phyloP scores from a whole-genome alignment of 2,329 filamentous ascomycete genomes.

The Cercospora janseana region DNA sequence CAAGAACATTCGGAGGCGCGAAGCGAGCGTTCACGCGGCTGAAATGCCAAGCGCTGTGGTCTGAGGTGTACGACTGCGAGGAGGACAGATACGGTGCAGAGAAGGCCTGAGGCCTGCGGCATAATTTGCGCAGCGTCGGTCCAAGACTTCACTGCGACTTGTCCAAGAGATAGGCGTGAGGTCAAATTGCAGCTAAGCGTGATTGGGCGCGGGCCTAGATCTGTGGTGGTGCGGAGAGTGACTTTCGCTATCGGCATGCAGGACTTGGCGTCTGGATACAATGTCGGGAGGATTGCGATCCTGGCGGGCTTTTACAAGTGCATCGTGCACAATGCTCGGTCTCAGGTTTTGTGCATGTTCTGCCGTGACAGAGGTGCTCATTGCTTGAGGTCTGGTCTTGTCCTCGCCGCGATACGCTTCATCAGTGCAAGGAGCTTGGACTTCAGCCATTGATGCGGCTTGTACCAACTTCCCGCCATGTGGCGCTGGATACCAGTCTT shows the following conservation, averaged over 20 bases:
- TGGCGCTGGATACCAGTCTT: no score
- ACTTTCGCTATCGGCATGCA: conserved; percentile 3
- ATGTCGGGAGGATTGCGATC: no score
- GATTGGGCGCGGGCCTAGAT: conserved; percentile 5
- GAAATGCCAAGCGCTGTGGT: background rate
- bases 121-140: background rate
- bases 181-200: background rate
- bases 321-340: no score
- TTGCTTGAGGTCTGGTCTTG: no score
- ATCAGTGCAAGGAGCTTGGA: no score
- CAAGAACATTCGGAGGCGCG: background rate
- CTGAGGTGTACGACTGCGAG: background rate
- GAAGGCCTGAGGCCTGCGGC: background rate
- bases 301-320: no score
- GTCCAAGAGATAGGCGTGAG: conserved; percentile 13
- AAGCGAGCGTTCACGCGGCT: conserved; percentile 6
- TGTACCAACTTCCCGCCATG: no score
- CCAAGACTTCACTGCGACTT: background rate
- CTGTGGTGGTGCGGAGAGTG: conserved; percentile 1
- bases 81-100: background rate
- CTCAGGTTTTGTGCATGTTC: no score
- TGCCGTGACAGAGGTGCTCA: no score
- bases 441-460: no score
- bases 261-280: no score
- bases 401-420: no score